Evolutionary conservation across 2,329 filamentous ascomycete species (phyloP), one percentile per base, ranked within the genome.

Genomic region (Pyricularia pennisetigena): DNA sequence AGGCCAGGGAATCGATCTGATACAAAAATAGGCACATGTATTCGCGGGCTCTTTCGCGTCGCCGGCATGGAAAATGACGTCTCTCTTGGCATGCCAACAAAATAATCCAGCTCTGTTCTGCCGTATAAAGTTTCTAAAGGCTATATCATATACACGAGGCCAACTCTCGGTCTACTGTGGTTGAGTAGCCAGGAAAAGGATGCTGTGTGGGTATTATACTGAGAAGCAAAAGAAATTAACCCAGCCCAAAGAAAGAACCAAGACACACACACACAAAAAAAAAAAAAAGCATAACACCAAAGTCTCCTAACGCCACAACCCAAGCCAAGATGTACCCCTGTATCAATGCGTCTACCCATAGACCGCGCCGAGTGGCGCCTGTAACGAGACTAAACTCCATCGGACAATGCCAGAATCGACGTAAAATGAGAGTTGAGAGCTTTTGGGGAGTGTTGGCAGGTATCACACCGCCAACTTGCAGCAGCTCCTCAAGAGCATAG

Each of bases 171-270:
- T 61, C n/a, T 26, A 26, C 57, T 61, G 57, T 61, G 24, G 24
- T 61, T 61, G 57, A 61, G 24, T 61, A 61, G 23, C 57, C 57
- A 24, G 57, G 57, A 61, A 26, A 61, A 61, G 57, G 57, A 61
- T 61, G 57, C 57, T 61, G 24, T 61, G 57, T 61, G 57, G 57
- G 57, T 61, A 61, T 61, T 61, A 61, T 61, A 61, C 57, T 61
- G 57, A 61, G 57, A 61, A 61, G 23, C 57, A 61, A 61, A 26
- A n/a, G 24, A 16, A 61, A 61, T 9, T 54, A 54, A 54, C 41
- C 41, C 41, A 54, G 41, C 41, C 41, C 41, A 35, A 35, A 35
- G 41, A 54, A 54, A 54, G 4, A 54, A n/a, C 20, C 41, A 54
- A 61, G 57, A 61, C n/a, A n/a, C n/a, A n/a, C n/a, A 26, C 16